Evolutionary conservation across 1,139 yeast genomes (phyloP), one percentile per base, ranked within the genome.

Genomic region (Oligophagozyma castellii): DNA sequence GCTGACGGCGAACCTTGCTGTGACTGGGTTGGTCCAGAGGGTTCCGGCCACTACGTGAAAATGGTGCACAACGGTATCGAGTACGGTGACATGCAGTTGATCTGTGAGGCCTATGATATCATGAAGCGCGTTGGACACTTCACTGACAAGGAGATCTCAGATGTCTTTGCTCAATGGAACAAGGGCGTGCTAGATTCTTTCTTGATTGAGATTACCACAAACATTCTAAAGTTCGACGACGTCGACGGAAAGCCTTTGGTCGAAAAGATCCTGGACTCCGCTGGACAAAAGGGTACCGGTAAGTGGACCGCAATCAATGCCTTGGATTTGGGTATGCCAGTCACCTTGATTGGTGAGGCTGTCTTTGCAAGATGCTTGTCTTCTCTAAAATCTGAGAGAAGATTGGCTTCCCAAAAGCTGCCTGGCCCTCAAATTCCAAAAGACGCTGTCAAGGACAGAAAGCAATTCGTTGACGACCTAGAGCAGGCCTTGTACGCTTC

Each of bases 1-100:
- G 61, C 93, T 39, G 95, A 89, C 53, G 95, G 95, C 50, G 95
- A 89, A 65, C 95, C 98, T 56, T 89, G 98, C 67, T 89, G 98
- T 66, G 98, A 89, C 73, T 89, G 98, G 98, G 95, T 89, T 51
- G 98, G 98, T 54, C 93, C 86, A 50, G 94, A 93, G 35, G 98
- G 98, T 61, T 74, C 96, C 31, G 98, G 98, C 56, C 98, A 89
- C 67, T 89, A 79, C 66, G 96, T 89, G 58, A 89, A 89, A 72
- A 89, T 89, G 98, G 96, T 89, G 47, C 98, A 89, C 73, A 89
- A 89, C 60, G 98, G 98, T 79, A 89, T 89, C 53, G 98, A 89
- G 65, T 89, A 89, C 62, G 98, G 98, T 73, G 98, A 89, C 65
- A 89, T 89, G 98, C 98, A 89, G 67, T 73, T 89, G 70, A 89